Conservation (phyloP, 306 rosid species). For the Lagenaria siceraria region DNA sequence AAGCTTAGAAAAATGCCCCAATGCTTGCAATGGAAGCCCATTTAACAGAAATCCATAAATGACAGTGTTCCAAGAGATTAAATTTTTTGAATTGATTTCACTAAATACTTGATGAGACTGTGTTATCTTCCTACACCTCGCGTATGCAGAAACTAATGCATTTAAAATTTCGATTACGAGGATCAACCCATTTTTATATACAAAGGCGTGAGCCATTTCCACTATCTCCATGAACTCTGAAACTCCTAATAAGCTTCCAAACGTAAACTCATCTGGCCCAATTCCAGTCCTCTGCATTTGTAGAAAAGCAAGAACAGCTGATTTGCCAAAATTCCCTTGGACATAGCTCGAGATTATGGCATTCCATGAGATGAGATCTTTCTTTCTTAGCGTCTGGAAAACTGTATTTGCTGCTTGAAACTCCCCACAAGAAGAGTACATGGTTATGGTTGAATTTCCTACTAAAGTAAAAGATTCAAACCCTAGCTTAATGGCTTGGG, state of each 20-base stretch:
- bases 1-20: constrained; percentile 35
- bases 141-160: constrained; percentile 56
- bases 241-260: constrained; percentile 54
- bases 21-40: constrained; percentile 40
- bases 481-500: constrained; percentile 44
- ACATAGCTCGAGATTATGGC: constrained; percentile 41
- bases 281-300: constrained; percentile 40
- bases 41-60: constrained; percentile 46
- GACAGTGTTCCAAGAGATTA: constrained; percentile 63
- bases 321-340: constrained; percentile 30
- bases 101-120: constrained; percentile 36
- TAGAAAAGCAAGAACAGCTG: constrained; percentile 31
- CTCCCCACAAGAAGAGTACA: constrained; percentile 58
- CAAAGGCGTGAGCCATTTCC: constrained; percentile 45
- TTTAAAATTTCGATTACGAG: constrained; percentile 35
- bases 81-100: constrained; percentile 24
- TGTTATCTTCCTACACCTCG: constrained; percentile 32
- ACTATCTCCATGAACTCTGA: constrained; percentile 23
- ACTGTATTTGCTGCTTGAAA: constrained; percentile 27
- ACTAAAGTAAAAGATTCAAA: constrained; percentile 39
- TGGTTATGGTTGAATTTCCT: constrained; percentile 56
- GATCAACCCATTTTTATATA: constrained; percentile 39
- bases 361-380: constrained; percentile 72
- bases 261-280: constrained; percentile 58
- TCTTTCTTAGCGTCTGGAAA: constrained; percentile 38